Evolutionary conservation across 768 basidiomycete species (phyloP), one percentile per base, ranked within the genome.

Genomic region (Tylopilus rubrobrunneus): DNA sequence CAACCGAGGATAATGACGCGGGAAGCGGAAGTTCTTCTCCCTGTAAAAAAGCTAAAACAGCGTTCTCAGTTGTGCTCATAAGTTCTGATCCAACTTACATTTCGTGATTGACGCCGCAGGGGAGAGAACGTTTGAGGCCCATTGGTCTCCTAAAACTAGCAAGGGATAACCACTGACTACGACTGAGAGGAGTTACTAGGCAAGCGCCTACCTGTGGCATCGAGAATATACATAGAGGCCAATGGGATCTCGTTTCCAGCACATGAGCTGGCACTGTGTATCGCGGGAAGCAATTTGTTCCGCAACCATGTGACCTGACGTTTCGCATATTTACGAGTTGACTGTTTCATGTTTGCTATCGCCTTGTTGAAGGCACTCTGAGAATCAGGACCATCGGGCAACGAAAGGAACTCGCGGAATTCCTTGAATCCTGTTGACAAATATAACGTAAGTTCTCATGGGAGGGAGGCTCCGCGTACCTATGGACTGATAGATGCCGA

Each of bases 401-500:
- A 68, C n/a, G 73, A 71, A 27, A 92, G 73, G 69, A 88, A 86
- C 23, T 75, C 65, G 57, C 84, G 75, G 63, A 99, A 98, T 71
- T 98, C 96, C 67, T 87, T 92, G 74, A 90, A 98, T 6, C 97
- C 96, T 98, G 61, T 37, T 17, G 42, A 23, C 11, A 34, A 48
- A 42, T 66, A 51, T 51, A 57, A 56, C n/a, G 43, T 37, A 39
- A 31, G 19, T 25, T 19, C 43, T 17, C 34, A 31, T 25, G 29
- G 9, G 45, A 49, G 44, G 21, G 39, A 9, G 39, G 48, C 62
- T 39, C 37, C 17, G 7, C 70, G 41, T 63, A 89, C 95, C 96
- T 55, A 99, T 99, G 0, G 92, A 83, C 67, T 99, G 97, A 70
- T 89, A 98, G 52, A 98, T 89, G 1, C 97, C 96, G 10, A 86